Evolutionary conservation across 2,329 filamentous ascomycete species (phyloP).

Genomic region (Sporothrix mexicana): DNA sequence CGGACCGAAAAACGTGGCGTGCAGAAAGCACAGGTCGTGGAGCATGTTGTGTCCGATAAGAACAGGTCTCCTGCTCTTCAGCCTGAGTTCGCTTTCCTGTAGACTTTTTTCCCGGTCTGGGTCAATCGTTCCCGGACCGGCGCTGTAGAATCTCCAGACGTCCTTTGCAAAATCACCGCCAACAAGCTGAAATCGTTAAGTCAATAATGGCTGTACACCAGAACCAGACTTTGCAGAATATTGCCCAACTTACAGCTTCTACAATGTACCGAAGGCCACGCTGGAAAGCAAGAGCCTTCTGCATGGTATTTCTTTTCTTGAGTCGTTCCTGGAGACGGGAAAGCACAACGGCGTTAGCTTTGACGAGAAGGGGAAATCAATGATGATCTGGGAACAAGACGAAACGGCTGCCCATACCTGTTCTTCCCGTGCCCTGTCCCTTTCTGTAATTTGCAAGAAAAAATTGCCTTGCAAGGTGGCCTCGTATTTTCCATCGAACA

Average conservation of each 20-base stretch:
- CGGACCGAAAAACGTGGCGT: constrained; percentile 64
- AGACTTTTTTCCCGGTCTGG: constrained; percentile 26
- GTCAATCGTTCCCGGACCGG: not conserved
- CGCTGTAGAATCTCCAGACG: constrained; percentile 17
- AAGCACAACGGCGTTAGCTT: too few relatives aligned
- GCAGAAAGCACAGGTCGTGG: constrained; percentile 67
- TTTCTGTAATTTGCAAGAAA: constrained; percentile 38
- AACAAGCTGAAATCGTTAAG: constrained; percentile 36
- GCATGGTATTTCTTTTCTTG: constrained; percentile 21
- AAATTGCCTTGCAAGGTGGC: constrained; percentile 29
- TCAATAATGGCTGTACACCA: not conserved
- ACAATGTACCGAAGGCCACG: constrained; percentile 33
- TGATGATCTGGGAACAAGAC: not conserved
- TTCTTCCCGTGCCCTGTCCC: constrained; percentile 25
- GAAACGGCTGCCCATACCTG: not conserved
- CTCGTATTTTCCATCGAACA: constrained; percentile 38
- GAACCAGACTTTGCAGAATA: not conserved
- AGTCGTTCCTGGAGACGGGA: constrained; percentile 8
- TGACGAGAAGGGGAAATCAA: too few relatives aligned
- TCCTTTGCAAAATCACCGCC: constrained; percentile 42
- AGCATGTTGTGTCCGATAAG: constrained; percentile 71
- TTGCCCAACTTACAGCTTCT: constrained; percentile 34
- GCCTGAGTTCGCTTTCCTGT: constrained; percentile 40
- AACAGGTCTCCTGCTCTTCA: constrained; percentile 46
- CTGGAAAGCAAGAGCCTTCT: constrained; percentile 36